These are phyloP conservation scores for Fistulifera solaris DNA, from an alignment of 108 stramenopile genomes.

Conservation along the genomic window DNA sequence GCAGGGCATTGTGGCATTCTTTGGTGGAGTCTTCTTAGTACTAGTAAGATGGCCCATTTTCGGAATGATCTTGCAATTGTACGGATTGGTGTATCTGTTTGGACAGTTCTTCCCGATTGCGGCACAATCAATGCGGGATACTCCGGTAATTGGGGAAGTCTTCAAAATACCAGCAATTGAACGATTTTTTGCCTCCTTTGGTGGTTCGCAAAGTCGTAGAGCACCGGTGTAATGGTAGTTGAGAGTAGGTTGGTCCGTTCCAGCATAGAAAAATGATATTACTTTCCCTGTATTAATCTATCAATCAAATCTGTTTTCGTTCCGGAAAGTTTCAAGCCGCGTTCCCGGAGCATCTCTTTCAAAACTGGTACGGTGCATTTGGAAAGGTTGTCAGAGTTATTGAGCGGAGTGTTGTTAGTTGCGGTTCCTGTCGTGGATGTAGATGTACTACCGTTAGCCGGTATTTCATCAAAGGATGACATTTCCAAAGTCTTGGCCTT, in stretches of 20 bases:
- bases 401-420: too few relatives aligned
- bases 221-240: slow-evolving; percentile 40
- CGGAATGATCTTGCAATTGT: slow-evolving; percentile 77
- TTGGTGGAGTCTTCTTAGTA: slow-evolving; percentile 74
- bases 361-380: slow-evolving; percentile 59
- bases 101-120: slow-evolving; percentile 91
- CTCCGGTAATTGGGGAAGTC: slow-evolving; percentile 66
- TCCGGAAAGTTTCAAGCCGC: slow-evolving; percentile 76
- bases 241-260: background rate
- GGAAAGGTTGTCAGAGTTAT: background rate
- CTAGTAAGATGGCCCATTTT: slow-evolving; percentile 78
- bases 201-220: slow-evolving; percentile 22
- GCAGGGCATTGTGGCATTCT: slow-evolving; percentile 81
- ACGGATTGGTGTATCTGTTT: slow-evolving; percentile 83
- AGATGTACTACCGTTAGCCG: too few relatives aligned
- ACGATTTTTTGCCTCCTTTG: slow-evolving; percentile 66
- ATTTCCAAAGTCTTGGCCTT: background rate
- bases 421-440: too few relatives aligned
- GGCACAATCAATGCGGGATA: slow-evolving; percentile 71
- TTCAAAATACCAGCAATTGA: slow-evolving; percentile 62
- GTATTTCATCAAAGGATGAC: background rate
- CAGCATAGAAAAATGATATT: background rate
- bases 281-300: slow-evolving; percentile 26
- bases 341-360: slow-evolving; percentile 60
- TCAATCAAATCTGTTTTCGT: slow-evolving; percentile 78